A percentile compares a stretch with the other conserved stretches of the same genome.
These are phyloP conservation scores for Candida silvicultrix DNA, from an alignment of 805 yeast species.

Conservation along the genomic window DNA sequence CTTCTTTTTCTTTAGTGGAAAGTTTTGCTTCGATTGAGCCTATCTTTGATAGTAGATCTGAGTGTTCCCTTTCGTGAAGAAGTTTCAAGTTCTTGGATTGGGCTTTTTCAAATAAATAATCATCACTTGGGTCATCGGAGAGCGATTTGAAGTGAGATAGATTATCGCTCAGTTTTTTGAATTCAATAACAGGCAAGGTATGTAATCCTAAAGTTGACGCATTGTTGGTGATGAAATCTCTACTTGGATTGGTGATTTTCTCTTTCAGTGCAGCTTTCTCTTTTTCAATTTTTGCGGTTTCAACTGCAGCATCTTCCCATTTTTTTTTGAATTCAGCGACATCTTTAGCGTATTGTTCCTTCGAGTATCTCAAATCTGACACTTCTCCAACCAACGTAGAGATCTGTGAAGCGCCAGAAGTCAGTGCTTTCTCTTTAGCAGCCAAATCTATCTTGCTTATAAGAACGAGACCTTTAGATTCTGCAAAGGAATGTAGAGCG, in stretches of 20 bases:
- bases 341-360: slow-evolving; percentile 16
- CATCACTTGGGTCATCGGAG: slow-evolving; percentile 23
- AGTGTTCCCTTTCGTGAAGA: neutral
- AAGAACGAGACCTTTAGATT: neutral
- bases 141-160: neutral
- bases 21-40: neutral
- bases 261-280: neutral
- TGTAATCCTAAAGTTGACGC: neutral
- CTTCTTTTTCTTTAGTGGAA: neutral
- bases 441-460: neutral
- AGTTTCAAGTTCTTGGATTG: slow-evolving; percentile 11
- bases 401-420: neutral
- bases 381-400: slow-evolving; percentile 3
- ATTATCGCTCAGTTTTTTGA: neutral
- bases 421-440: neutral
- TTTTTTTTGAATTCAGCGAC: slow-evolving; percentile 16
- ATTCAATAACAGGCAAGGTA: neutral
- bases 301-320: slow-evolving; percentile 8
- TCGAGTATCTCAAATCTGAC: slow-evolving; percentile 12
- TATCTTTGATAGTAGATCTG: neutral
- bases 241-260: neutral
- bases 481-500: neutral
- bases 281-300: neutral
- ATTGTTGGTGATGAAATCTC: neutral
- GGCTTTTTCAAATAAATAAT: slow-evolving; percentile 24